A percentile compares a stretch with the other conserved stretches of the same genome.
phyloP scores from a whole-genome alignment of 2,329 filamentous ascomycete species.

The Cryoendolithus antarcticus region DNA sequence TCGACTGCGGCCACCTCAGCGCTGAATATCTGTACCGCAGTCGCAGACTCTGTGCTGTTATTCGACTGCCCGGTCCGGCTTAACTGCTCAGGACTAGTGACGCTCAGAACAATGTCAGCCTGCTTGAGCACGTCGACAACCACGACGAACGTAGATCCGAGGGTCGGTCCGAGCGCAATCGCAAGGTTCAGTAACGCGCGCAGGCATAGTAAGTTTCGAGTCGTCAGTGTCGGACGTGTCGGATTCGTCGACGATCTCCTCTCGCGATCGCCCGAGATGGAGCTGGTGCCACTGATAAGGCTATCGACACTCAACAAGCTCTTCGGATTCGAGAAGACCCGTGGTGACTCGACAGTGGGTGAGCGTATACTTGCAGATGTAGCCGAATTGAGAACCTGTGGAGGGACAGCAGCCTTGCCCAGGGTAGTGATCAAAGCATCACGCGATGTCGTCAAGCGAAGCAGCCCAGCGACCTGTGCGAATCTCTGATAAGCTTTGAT shows the following conservation, averaged over 20 bases:
- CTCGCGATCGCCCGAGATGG: slow-evolving; percentile 42
- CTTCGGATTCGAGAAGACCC: slow-evolving; percentile 57
- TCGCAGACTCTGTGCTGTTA: slow-evolving; percentile 13
- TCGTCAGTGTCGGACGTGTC: slow-evolving; percentile 52
- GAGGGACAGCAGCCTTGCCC: slow-evolving; percentile 82
- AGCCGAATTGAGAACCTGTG: slow-evolving; percentile 46
- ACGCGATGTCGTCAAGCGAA: slow-evolving; percentile 72
- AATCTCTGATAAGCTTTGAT: slow-evolving; percentile 92
- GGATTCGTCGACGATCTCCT: slow-evolving; percentile 46
- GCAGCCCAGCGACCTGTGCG: slow-evolving; percentile 80
- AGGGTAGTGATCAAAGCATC: slow-evolving; percentile 92
- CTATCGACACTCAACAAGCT: slow-evolving; percentile 64
- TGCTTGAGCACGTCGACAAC: slow-evolving; percentile 85
- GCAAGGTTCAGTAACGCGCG: slow-evolving; percentile 87
- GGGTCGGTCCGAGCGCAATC: slow-evolving; percentile 81
- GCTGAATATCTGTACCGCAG: slow-evolving; percentile 37
- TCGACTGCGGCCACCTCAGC: slow-evolving; percentile 80
- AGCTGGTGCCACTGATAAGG: slow-evolving; percentile 47
- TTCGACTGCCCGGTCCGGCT: slow-evolving; percentile 11
- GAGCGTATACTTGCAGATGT: slow-evolving; percentile 17
- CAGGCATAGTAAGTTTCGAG: slow-evolving; percentile 79
- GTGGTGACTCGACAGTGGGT: slow-evolving; percentile 37
- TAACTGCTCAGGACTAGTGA: slow-evolving; percentile 21
- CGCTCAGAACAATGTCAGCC: slow-evolving; percentile 69
- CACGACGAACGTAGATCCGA: slow-evolving; percentile 78